A percentile compares a stretch with the other conserved stretches of the same genome.
These are phyloP conservation scores for Lodderomyces parapsilosis DNA, from an alignment of 1,139 yeast genomes.

Conservation along the genomic window DNA sequence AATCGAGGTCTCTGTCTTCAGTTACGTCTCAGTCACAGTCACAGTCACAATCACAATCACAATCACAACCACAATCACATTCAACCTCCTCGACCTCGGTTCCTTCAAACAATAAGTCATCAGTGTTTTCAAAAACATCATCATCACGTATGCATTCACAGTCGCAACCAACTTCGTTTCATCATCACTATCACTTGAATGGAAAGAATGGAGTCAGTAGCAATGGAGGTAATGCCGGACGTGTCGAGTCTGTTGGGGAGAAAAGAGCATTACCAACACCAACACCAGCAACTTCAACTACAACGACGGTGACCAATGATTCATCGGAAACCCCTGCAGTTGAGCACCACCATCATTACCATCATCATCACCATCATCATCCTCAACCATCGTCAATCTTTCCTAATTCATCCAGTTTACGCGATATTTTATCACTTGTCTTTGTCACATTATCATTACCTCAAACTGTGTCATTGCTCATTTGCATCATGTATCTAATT, in stretches of 20 bases:
- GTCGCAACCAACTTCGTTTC: slow-evolving; percentile 6
- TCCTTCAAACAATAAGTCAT: slow-evolving; percentile 3
- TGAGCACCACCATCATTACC: slow-evolving; percentile 9
- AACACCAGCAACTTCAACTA: no score
- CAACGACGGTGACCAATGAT: not conserved
- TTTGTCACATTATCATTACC: slow-evolving; percentile 43
- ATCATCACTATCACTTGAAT: slow-evolving; percentile 7
- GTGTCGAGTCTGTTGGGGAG: not conserved
- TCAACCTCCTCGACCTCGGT: slow-evolving; percentile 2
- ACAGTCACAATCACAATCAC: not conserved
- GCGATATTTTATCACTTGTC: slow-evolving; percentile 46
- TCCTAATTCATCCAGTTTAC: slow-evolving; percentile 26
- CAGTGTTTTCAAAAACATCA: slow-evolving; percentile 6
- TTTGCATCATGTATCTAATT: slow-evolving; percentile 38
- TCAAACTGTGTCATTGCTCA: slow-evolving; percentile 35
- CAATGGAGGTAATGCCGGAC: not conserved
- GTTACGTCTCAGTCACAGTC: slow-evolving; percentile 1
- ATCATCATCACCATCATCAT: slow-evolving; percentile 11
- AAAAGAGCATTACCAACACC: no score
- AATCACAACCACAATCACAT: not conserved
- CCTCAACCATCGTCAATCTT: slow-evolving; percentile 11
- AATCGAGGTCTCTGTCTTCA: slow-evolving; percentile 3
- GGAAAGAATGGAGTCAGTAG: not conserved
- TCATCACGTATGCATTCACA: slow-evolving; percentile 6
- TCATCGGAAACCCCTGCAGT: slow-evolving; percentile 1